Base-by-base conservation (phyloP, 108 stramenopile species). In the Cyclostephanos invisitatus region DNA sequence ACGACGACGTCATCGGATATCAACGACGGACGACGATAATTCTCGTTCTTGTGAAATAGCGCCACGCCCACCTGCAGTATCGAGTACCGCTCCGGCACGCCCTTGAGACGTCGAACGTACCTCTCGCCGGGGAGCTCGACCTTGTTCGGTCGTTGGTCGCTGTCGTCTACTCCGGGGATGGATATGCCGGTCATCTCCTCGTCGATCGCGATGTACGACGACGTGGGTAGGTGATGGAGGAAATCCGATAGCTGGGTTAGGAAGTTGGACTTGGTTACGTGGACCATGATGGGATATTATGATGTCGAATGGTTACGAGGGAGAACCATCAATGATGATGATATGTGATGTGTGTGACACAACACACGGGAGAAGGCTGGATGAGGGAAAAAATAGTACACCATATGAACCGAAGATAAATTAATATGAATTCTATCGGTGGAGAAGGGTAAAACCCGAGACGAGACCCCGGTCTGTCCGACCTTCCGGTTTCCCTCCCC, bases 121-220 rank as follows among this genome's bases (percentile, higher is more conserved):
- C 86, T 67, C 57, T 80, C 70, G 7, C 44, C 40, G 5, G 93
- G 93, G 32, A 85, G 64, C 40, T 91, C 82, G 11, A 85, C 80
- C 67, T 94, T 91, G 63, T 83, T 72, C 2, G 82, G 70, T 18
- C 73, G 62, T 20, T 59, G 29, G 51, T 53, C 27, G 18, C 29
- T 27, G 47, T 10, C 37, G 27, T 29, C 28, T 10, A 21, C 17
- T 38, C 28, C 47, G 25, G 85, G 87, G 7, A 89, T n/a, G 2
- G 35, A 61, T 36, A 94, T 94, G 9, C 93, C 93, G 3, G 88
- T 94, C 89, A 94, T 90, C 80, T 94, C 93, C 54, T 89, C 88
- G 64, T 94, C 90, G 38, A 94, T 86, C 14, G 90, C 77, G 17
- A 91, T 67, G 72, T 70, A 94, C 20, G 93, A 75, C 38, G 93